Evolutionary conservation across 345 rosid genomes (phyloP).

Genomic region (Eucalyptus grandis): DNA sequence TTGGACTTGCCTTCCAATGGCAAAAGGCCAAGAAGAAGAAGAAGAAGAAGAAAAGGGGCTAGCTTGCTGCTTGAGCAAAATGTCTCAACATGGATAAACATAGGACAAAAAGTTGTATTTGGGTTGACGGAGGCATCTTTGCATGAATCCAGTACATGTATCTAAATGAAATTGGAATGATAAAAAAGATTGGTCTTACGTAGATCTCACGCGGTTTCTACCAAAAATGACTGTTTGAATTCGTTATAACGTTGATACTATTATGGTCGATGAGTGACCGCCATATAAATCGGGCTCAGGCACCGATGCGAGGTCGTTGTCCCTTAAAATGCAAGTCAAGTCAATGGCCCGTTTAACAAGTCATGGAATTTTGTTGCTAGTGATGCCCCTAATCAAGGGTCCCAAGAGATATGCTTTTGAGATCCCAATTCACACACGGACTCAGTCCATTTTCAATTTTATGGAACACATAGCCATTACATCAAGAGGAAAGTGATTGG

Average conservation of each 20-base stretch:
- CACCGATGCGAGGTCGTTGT: fast-evolving
- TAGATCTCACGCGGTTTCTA: not conserved
- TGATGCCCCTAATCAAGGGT: not conserved
- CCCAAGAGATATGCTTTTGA: not conserved
- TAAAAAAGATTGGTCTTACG: not conserved
- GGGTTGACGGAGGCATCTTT: not conserved
- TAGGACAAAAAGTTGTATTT: not conserved
- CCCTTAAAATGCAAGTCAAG: not conserved
- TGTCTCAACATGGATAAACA: not conserved
- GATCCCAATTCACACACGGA: not conserved
- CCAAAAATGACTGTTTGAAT: fast-evolving
- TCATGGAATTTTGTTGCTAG: not conserved
- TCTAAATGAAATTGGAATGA: not conserved
- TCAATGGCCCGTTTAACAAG: not conserved
- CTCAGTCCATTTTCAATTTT: not conserved
- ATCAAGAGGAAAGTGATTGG: not conserved
- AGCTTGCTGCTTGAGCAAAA: not conserved
- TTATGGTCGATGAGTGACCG: not conserved
- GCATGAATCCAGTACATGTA: not conserved
- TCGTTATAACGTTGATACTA: not conserved
- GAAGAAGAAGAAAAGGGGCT: not conserved
- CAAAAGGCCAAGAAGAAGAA: no score
- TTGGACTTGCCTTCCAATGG: no score
- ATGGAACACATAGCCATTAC: not conserved
- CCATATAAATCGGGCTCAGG: not conserved